Percentiles rank a stretch among this genome's conserved stretches.
Conservation (phyloP, 345 rosid genomes). For the Viola odorata region DNA sequence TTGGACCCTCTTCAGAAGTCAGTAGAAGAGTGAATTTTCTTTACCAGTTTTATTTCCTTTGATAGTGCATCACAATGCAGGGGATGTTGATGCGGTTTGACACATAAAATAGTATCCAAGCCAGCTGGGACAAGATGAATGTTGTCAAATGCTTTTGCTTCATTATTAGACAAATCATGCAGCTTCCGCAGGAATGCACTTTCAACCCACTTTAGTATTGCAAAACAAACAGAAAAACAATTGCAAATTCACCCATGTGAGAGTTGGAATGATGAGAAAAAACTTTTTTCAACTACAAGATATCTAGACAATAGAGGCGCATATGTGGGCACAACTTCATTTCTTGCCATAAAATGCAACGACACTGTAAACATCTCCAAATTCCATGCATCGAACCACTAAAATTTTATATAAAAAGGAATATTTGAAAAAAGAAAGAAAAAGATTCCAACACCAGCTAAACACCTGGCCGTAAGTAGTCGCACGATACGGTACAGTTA, state of each 20-base stretch:
- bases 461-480: conserved; percentile 83
- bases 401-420: no score
- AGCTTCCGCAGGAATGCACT: conserved; percentile 61
- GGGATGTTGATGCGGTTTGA: conserved; percentile 60
- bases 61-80: conserved; percentile 77
- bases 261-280: conserved; percentile 2
- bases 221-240: conserved; percentile 1
- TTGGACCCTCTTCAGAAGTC: conserved; percentile 14
- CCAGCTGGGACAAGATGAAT: conserved; percentile 67
- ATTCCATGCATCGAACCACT: no score
- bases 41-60: conserved; percentile 71
- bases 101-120: conserved; percentile 39
- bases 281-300: conserved; percentile 2
- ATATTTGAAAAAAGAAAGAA: neutral
- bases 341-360: no score
- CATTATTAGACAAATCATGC: conserved; percentile 50
- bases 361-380: no score
- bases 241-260: conserved; percentile 5
- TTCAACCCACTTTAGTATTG: conserved; percentile 59
- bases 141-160: conserved; percentile 44
- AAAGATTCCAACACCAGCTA: neutral
- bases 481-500: conserved; percentile 69
- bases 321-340: no score
- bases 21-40: conserved; percentile 8
- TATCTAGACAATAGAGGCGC: no score